phyloP scores from a whole-genome alignment of 306 rosid species.

The Calophaca sinica region DNA sequence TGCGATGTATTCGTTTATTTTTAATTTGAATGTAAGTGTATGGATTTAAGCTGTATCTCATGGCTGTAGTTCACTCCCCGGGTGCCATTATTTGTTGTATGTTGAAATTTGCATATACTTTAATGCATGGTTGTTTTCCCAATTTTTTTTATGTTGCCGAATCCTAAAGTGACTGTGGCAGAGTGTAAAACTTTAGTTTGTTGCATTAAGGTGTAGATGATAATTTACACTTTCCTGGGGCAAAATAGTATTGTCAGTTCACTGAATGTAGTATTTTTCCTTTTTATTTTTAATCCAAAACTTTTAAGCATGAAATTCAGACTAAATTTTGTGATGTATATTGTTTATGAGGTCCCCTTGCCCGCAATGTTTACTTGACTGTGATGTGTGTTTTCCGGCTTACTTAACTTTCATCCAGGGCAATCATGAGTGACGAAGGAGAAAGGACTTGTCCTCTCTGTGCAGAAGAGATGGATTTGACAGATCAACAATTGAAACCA shows the following conservation, averaged over 20 bases:
- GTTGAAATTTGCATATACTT: conserved; percentile 12
- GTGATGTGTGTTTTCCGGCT: conserved; percentile 24
- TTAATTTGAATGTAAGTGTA: not conserved
- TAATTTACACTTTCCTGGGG: not conserved
- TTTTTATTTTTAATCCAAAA: not conserved
- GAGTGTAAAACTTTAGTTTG: not conserved
- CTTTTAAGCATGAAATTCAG: not conserved
- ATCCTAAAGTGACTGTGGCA: conserved; percentile 22
- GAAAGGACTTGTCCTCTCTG: conserved; percentile 99
- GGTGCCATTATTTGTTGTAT: not conserved
- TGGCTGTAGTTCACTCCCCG: conserved; percentile 30
- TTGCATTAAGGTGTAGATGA: conserved; percentile 10
- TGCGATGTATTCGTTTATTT: conserved; percentile 5
- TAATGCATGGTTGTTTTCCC: not conserved
- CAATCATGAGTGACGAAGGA: conserved; percentile 96
- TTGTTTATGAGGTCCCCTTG: conserved; percentile 12
- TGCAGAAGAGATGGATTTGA: conserved; percentile 98
- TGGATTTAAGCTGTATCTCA: conserved; percentile 32
- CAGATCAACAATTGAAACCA: conserved; percentile 99
- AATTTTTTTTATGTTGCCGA: not conserved
- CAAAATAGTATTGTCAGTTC: not conserved
- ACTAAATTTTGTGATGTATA: conserved; percentile 9
- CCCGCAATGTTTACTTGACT: not conserved
- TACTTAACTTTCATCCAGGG: conserved; percentile 38
- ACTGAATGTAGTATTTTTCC: not conserved